Evolutionary conservation across 2,329 filamentous ascomycete species (phyloP), one percentile per base, ranked within the genome.

Genomic region (Amesomyces nigricolor): DNA sequence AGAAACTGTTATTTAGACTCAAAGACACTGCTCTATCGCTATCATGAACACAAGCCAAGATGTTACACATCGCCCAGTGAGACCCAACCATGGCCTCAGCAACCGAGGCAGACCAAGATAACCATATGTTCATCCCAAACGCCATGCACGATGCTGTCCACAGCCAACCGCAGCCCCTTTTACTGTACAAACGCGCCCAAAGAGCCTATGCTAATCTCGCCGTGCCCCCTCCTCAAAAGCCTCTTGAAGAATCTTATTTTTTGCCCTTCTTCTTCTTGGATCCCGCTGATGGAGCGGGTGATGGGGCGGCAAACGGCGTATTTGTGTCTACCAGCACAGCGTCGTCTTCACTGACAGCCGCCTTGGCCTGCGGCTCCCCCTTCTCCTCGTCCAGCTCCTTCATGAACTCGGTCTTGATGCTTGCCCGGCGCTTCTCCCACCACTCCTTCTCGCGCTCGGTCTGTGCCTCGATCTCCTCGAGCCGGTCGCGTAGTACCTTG

Each of bases 371-470:
- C 45, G 68, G 68, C 60, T 65, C 61, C 35, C 80, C 78, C 60
- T 79, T 80, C 32, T 81, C 82, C 26, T 80, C 80, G 53, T 91
- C 87, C 47, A 96, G 76, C 75, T 96, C 91, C 72, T 88, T 89
- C 81, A 95, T 86, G 65, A 94, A 91, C 13, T 85, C 86, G 51
- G 81, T 78, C 70, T 87, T 80, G 62, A 95, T 91, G 59, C 79
- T 79, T 45, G 82, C 79, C 64, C 85, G 82, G 68, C 87, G 88
- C 77, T 88, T 88, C 69, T 90, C 89, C 94, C 94, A 99, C 90
- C 91, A 96, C 67, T 86, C 80, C 74, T 88, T 89, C 74, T 97
- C 94, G 40, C 83, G 76, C 9, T 81, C 78, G 1, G 84, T 76
- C 66, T 89, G 86, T 29, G 77, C 74, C 65, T 91, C 85, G 56